Percentiles rank a stretch among this genome's conserved stretches.
Conservation (phyloP, 805 yeast genomes). For the Suhomyces xylopsoci region DNA sequence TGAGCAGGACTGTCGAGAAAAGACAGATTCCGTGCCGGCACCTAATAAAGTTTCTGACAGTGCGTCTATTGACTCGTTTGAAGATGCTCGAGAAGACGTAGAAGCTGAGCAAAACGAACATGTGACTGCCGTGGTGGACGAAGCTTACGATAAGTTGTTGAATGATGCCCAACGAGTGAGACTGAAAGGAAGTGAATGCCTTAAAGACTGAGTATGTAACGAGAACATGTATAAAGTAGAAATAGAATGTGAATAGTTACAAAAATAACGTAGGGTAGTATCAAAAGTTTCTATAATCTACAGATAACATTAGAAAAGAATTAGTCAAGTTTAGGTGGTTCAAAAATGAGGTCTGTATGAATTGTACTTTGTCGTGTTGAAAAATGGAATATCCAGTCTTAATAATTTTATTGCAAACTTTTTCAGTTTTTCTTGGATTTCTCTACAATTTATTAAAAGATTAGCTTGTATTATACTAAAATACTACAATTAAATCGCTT, state of each 20-base stretch:
- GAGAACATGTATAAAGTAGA: neutral
- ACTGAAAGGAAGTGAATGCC: constrained; percentile 36
- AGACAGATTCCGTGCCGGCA: neutral
- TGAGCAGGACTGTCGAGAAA: neutral
- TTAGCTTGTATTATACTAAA: neutral
- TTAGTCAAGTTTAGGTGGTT: too few species aligned
- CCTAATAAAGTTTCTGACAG: constrained; percentile 11
- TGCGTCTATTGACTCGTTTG: constrained; percentile 28
- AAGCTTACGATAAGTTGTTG: constrained; percentile 67
- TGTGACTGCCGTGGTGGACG: constrained; percentile 52
- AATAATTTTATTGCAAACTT: too few species aligned
- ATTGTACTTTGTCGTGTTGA: too few species aligned
- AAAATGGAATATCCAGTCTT: too few species aligned
- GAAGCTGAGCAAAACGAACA: constrained; percentile 1
- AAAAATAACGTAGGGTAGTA: too few species aligned
- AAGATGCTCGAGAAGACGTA: constrained; percentile 6
- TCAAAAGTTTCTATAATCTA: too few species aligned
- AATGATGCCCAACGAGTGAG: constrained; percentile 66
- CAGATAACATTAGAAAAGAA: too few species aligned
- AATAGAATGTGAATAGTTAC: neutral
- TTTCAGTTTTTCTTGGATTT: neutral
- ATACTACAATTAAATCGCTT: constrained; percentile 1
- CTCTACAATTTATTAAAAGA: neutral
- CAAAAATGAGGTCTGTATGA: too few species aligned
- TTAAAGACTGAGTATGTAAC: neutral